Evolutionary conservation across 306 rosid species (phyloP).

Genomic region (Trifolium dubium): DNA sequence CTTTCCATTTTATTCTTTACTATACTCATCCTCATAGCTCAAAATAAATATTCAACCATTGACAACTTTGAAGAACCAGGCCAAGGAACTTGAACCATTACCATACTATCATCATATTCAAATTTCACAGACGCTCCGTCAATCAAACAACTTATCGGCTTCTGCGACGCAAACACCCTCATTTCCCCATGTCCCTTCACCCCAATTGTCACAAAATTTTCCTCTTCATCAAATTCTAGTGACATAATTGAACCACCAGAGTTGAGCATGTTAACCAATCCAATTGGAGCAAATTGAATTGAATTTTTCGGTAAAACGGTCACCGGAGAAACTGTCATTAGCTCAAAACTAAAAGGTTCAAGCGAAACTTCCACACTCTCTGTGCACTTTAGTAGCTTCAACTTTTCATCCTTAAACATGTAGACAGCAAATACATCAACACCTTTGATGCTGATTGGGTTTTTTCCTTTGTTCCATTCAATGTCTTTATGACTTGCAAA

Average conservation of each 20-base stretch:
- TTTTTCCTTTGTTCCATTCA: conserved; percentile 62
- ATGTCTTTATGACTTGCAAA: conserved; percentile 61
- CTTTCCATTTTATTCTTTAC: too few relatives aligned
- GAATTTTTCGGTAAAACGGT: conserved; percentile 30
- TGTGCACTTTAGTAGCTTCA: conserved; percentile 55
- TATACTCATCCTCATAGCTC: conserved; percentile 12
- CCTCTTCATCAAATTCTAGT: conserved; percentile 48
- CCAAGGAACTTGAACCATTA: conserved; percentile 58
- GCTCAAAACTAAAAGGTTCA: conserved; percentile 63
- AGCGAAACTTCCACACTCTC: conserved; percentile 59
- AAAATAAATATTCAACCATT: conserved; percentile 59
- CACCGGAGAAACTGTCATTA: conserved; percentile 60
- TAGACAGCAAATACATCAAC: conserved; percentile 60
- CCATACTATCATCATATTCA: conserved; percentile 56
- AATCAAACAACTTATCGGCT: conserved; percentile 57
- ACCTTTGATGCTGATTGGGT: conserved; percentile 50
- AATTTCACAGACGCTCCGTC: conserved; percentile 55
- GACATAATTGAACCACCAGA: conserved; percentile 66
- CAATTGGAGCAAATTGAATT: conserved; percentile 67
- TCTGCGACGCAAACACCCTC: conserved; percentile 60
- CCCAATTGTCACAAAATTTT: conserved; percentile 48
- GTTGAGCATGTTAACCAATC: conserved; percentile 75
- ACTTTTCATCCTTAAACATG: conserved; percentile 50
- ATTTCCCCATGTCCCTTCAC: conserved; percentile 64
- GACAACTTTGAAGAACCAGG: conserved; percentile 47